Evolutionary conservation across 2,329 filamentous ascomycete species (phyloP), one percentile per base, ranked within the genome.

Genomic region (Chalaropsis ovoidea): DNA sequence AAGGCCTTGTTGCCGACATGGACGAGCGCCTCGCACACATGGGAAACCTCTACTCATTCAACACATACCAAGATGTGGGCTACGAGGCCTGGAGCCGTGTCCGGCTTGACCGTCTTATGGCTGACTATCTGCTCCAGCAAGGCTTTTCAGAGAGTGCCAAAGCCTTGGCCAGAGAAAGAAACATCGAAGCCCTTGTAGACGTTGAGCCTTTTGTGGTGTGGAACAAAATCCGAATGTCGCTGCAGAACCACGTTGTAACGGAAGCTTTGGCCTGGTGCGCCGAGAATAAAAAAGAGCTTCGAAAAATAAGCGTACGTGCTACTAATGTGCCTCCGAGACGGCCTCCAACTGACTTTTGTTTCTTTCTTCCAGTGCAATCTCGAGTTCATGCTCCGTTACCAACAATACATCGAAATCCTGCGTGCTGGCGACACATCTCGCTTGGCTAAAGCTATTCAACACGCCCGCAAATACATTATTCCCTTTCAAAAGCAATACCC

Each of bases 271-370:
- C 85, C 13, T 99, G 94, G 94, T 96, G 94, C 74, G 84, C 81
- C 17, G 93, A 97, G 72, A 96, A 96, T 75, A 94, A 95, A 75
- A 92, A 93, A 71, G 88, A 92, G 69, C 77, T 99, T 67, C 89
- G 91, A 72, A 95, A 94, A 79, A 87, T 89, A 76, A 87, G 89
- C 74, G 88, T 89, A 74, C 68, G 83, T 73, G 13, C 47, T 27
- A 61, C 15, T 7, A 24, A 22, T 39, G 8, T 42, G 22, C 22
- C 41, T 24, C 15, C 39, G 3, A 10, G 43, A 22, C 11, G n/a
- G 27, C 41, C 17, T 19, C 3, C 5, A n/a, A n/a, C 56, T 56
- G 56, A 64, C 35, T 13, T 35, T 6, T 24, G 19, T 45, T 13
- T 8, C 17, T 10, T 31, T 43, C 3, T 64, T 41, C 13, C 70